A percentile compares a stretch with the other conserved stretches of the same genome.
Evolutionary conservation across 768 basidiomycete genomes (phyloP).

Genomic region (Leccinum obscurum): DNA sequence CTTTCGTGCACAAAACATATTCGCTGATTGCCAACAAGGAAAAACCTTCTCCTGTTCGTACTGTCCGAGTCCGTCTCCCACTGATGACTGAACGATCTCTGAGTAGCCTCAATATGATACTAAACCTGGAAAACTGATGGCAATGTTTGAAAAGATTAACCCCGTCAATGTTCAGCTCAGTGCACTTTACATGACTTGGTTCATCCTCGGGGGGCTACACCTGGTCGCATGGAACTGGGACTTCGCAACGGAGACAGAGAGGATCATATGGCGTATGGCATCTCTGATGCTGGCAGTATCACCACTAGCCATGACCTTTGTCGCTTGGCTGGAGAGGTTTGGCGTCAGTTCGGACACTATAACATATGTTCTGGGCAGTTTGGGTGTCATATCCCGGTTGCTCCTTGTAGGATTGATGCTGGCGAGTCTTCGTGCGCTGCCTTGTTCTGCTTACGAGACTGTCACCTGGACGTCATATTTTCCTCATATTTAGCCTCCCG

Average conservation of each 20-base stretch:
- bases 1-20: neutral
- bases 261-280: neutral
- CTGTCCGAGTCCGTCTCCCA: neutral
- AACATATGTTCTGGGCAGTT: neutral
- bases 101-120: neutral
- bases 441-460: neutral
- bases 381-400: neutral
- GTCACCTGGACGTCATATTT: neutral
- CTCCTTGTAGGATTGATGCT: neutral
- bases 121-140: neutral
- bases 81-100: neutral
- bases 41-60: neutral
- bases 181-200: neutral
- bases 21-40: neutral
- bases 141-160: neutral
- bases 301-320: neutral
- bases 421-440: neutral
- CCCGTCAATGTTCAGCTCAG: neutral
- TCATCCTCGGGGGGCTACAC: neutral
- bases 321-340: neutral
- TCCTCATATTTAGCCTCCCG: constrained; percentile 1
- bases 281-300: neutral
- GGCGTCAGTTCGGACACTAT: neutral
- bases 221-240: neutral
- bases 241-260: neutral